Evolutionary conservation across 306 rosid genomes (phyloP), one percentile per base, ranked within the genome.

Genomic region (Prunus kanzakura): DNA sequence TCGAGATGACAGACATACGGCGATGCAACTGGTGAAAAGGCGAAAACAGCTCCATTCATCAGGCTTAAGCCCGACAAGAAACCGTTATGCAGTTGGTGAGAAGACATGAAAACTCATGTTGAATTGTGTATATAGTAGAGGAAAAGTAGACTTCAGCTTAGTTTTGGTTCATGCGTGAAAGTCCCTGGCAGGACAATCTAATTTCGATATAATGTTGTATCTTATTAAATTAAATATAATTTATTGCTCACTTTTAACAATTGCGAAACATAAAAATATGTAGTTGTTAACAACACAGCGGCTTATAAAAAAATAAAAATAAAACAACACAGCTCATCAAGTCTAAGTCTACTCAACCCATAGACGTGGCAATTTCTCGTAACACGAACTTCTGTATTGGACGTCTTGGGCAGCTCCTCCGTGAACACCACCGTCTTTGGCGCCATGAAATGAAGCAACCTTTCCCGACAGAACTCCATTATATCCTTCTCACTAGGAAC

Each of bases 1-100:
- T 72, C 79, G 41, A 74, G 82, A 50, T 3, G 98, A 91, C 81
- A 84, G 88, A 79, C 77, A 72, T 74, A 80, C 89, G 32, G 91
- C 98, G 19, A 81, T 43, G 41, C 86, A 74, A 70, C 98, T 91
- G 9, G 78, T 91, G 46, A 89, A 89, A 86, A 87, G 84, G 84
- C 85, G 97, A 83, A 91, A 89, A 75, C 94, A 90, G 71, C 96
- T 94, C 67, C 96, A 94, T 54, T 81, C 79, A 72, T 54, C 82
- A 10, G 89, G 89, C 72, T 41, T 85, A 66, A 82, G 72, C 72
- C 35, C 74, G 51, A 61, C 64, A 32, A 52, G 68, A 29, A 82
- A 75, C 38, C 86, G 90, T 6, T 87, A 73, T 49, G 58, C 47
- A 2, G 86, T 87, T 20, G 78, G 81, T 30, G 80, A 83, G 6